A percentile compares a stretch with the other conserved stretches of the same genome.
Evolutionary conservation across 2,329 filamentous ascomycete species (phyloP).

Genomic region (Penicillium sp.): DNA sequence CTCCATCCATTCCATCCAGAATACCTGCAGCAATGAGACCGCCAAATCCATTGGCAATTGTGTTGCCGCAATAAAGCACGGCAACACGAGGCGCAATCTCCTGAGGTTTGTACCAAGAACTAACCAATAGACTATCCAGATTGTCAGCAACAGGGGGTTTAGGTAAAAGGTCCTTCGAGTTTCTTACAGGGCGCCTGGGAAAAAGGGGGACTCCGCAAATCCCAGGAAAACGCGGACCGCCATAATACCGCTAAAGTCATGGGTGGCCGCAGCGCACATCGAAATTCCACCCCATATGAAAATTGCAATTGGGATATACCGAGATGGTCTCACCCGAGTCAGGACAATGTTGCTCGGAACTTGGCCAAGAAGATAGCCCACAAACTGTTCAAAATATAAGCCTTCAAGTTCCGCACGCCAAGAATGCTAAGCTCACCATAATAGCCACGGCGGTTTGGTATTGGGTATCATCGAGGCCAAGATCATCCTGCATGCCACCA

Average conservation of each 20-base stretch:
- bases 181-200: slow-evolving; percentile 48
- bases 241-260: slow-evolving; percentile 21
- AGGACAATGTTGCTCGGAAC: slow-evolving; percentile 46
- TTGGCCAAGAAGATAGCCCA: slow-evolving; percentile 55
- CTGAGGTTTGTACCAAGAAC: slow-evolving; percentile 68
- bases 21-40: slow-evolving; percentile 40
- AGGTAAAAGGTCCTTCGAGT: not conserved
- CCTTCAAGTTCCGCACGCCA: not conserved
- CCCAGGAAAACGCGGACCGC: slow-evolving; percentile 35
- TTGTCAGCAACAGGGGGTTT: not conserved
- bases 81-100: slow-evolving; percentile 56
- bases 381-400: slow-evolving; percentile 4
- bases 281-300: slow-evolving; percentile 25
- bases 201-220: slow-evolving; percentile 64
- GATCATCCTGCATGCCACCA: slow-evolving; percentile 66
- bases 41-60: slow-evolving; percentile 45
- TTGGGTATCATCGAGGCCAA: slow-evolving; percentile 60
- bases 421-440: slow-evolving; percentile 51
- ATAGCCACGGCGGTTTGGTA: slow-evolving; percentile 69
- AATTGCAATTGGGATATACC: slow-evolving; percentile 44
- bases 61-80: slow-evolving; percentile 49
- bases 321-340: slow-evolving; percentile 31
- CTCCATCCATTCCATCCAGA: slow-evolving; percentile 41
- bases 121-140: slow-evolving; percentile 26
- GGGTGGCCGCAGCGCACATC: slow-evolving; percentile 44